These are phyloP conservation scores for Sphaerulina vaccinii DNA, from an alignment of 2,329 filamentous ascomycete species.

Conservation along the genomic window DNA sequence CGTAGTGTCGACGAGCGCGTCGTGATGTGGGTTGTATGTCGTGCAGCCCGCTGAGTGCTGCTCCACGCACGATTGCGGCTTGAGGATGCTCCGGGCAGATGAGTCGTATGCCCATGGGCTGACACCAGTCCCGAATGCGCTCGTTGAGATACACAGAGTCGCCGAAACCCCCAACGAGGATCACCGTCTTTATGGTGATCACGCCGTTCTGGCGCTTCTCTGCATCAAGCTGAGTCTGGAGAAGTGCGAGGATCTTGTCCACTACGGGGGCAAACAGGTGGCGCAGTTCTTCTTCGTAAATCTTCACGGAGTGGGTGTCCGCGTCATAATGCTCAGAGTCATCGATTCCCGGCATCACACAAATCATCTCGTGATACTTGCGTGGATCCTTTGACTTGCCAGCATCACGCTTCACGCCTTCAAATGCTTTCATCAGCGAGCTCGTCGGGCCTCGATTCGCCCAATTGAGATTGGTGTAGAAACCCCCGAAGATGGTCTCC, in stretches of 20 bases:
- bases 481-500: constrained; percentile 8
- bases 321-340: constrained; percentile 12
- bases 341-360: neutral
- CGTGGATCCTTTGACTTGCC: constrained; percentile 2
- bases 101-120: neutral
- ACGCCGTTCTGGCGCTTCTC: constrained; percentile 7
- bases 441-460: constrained; percentile 15
- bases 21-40: constrained; percentile 19
- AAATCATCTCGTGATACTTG: constrained; percentile 4
- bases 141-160: constrained; percentile 18
- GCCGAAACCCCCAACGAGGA: constrained; percentile 20
- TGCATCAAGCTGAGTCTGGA: constrained; percentile 17
- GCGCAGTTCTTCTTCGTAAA: constrained; percentile 4
- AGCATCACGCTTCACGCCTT: constrained; percentile 11
- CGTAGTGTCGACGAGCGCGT: constrained; percentile 15
- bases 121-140: constrained; percentile 6
- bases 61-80: constrained; percentile 20
- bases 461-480: constrained; percentile 8
- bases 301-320: constrained; percentile 1
- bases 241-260: constrained; percentile 9
- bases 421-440: constrained; percentile 20
- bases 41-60: constrained; percentile 15
- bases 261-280: constrained; percentile 15
- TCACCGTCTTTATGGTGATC: constrained; percentile 10
- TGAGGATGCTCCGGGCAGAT: constrained; percentile 15